phyloP scores from a whole-genome alignment of 345 rosid genomes.

The Fremontodendron californicum region DNA sequence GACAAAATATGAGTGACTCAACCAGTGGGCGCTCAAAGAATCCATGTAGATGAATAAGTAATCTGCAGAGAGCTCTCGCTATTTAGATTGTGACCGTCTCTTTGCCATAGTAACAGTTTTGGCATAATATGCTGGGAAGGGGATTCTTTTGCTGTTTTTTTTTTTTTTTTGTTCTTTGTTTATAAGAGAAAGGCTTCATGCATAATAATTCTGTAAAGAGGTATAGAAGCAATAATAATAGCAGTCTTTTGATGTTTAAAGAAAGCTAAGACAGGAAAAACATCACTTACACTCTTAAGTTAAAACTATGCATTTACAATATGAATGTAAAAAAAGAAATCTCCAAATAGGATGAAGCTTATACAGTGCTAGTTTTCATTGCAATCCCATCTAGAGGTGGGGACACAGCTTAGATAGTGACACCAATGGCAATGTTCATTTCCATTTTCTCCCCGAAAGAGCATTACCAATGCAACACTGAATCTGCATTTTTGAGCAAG shows the following conservation, averaged over 20 bases:
- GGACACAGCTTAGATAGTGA: constrained; percentile 75
- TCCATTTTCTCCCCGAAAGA: constrained; percentile 65
- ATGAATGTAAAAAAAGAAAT: not conserved
- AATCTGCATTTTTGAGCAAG: constrained; percentile 42
- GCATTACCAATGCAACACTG: constrained; percentile 55
- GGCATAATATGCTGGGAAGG: not conserved
- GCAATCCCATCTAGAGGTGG: constrained; percentile 77
- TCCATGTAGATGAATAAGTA: too few relatives aligned
- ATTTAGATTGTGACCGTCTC: not conserved
- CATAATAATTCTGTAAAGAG: not conserved
- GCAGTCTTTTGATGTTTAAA: not conserved
- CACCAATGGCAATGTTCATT: constrained; percentile 82
- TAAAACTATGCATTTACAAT: constrained; percentile 10
- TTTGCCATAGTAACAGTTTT: not conserved
- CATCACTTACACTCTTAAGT: constrained; percentile 2
- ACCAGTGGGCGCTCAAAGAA: too few relatives aligned
- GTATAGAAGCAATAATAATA: not conserved
- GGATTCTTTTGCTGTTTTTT: too few relatives aligned
- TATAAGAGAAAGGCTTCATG: not conserved
- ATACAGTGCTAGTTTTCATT: constrained; percentile 20
- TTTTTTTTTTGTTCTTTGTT: too few relatives aligned
- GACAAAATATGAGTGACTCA: too few relatives aligned
- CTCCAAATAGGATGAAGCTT: not conserved
- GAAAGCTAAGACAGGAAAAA: not conserved
- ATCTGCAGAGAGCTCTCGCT: not conserved